Conservation (phyloP, 2,329 filamentous ascomycete species). For the Alternaria alternata region DNA sequence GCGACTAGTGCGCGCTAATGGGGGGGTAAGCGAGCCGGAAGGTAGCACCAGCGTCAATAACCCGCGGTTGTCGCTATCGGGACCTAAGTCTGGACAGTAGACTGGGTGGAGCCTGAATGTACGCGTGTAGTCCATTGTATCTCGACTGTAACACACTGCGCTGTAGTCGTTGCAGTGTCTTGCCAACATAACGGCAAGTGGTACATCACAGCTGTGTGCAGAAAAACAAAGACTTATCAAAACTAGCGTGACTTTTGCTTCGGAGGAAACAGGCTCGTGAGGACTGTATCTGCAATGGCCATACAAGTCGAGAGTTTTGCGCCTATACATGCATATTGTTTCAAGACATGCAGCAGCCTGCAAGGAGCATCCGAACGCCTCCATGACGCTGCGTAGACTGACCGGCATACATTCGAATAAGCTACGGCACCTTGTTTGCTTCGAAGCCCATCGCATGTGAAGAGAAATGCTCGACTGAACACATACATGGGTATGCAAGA, state of each 20-base stretch:
- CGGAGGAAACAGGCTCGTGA: not conserved
- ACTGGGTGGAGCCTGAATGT: not conserved
- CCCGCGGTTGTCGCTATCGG: not conserved
- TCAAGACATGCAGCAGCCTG: not conserved
- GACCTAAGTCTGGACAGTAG: not conserved
- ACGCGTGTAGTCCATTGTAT: no score
- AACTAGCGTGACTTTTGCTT: not conserved
- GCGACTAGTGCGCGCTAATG: constrained; percentile 31
- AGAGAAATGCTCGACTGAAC: not conserved
- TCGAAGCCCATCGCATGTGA: not conserved
- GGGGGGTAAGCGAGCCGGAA: constrained; percentile 27
- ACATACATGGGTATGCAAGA: not conserved
- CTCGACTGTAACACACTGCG: no score
- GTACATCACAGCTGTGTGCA: not conserved
- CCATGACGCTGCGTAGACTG: not conserved
- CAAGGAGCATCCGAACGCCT: not conserved
- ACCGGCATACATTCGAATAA: constrained; percentile 1
- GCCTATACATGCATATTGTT: not conserved
- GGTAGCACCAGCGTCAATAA: constrained; percentile 10
- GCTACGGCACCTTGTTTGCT: not conserved
- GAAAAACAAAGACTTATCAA: not conserved
- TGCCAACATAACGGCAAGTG: not conserved
- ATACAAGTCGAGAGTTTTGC: not conserved
- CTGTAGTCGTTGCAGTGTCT: no score
- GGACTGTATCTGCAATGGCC: not conserved